Evolutionary conservation across 169 alveolate species (phyloP), one percentile per base, ranked within the genome.

Genomic region (Eimeria acervulina): DNA sequence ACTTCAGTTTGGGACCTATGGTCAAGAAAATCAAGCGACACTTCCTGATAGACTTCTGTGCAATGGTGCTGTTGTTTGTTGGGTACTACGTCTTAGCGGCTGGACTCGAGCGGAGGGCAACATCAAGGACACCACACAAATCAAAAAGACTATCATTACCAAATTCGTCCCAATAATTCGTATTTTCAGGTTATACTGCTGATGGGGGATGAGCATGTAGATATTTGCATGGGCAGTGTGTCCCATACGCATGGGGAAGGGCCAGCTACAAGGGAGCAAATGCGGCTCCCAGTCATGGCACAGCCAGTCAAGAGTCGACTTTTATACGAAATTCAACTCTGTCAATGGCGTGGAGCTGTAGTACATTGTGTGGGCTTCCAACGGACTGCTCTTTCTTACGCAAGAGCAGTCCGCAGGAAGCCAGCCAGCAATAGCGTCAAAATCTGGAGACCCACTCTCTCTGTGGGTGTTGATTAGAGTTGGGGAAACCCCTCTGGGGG

Each of bases 1-100:
- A 28, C 17, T 84, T 33, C 59, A 84, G 93, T 52, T 84, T 52
- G 76, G 78, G 93, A 15, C 47, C 59, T 36, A 52, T 84, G 76
- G 55, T 80, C 31, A 33, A 84, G 78, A 52, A 52, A 13, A 55
- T 84, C 80, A 33, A n/a, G 66, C 93, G 93, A 36, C 93, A 84
- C 59, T 52, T 84, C 17, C 52, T 84, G 36, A 80, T 42, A 19
- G 93, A 84, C 59, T 40, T 59, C 42, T 52, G 33, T 33, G 17
- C 80, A 38, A n/a, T 84, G 78, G 5, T 59, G 6, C 31, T 59
- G 93, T 13, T 84, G 74, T 52, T 84, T 84, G 78, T 80, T 40
- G 93, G 93, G 55, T 84, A 55, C 68, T 84, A 55, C n/a, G 51
- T 84, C 31, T 28, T 84, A 80, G 80, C 38, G 23, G 44, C 93